Evolutionary conservation across 2,329 filamentous ascomycete genomes (phyloP), one percentile per base, ranked within the genome.

Genomic region (Colletotrichum sp.): DNA sequence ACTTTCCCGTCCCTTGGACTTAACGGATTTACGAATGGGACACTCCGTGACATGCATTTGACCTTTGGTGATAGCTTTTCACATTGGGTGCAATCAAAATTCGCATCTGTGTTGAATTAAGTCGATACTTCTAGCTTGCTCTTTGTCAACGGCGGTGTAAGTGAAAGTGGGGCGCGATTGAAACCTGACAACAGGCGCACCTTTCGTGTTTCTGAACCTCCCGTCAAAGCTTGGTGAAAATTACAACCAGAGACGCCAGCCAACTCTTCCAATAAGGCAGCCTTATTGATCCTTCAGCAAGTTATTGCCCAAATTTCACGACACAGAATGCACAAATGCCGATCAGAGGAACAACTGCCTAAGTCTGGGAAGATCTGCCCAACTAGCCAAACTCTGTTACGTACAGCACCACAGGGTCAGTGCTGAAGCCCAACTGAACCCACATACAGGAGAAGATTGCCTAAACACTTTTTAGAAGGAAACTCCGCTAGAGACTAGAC

Each of bases 181-280:
- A 1, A 48, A 22, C 0, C 44, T 52, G 44, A 52, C n/a, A 52
- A 52, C 11, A 25, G 44, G 11, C n/a, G 9, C 0, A 22, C 1
- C 0, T 3, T 8, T 13, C 44, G n/a, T 8, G n/a, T 0, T 22
- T 22, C n/a, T 52, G 0, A 0, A 22, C 44, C 2, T 52, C 39
- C 1, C 16, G 39, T 44, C n/a, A 0, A 0, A 25, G 44, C n/a
- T 12, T 22, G 44, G n/a, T 0, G 0, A 48, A 0, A 48, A 2
- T 22, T 5, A 8, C 44, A 22, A 0, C 0, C 2, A 52, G n/a
- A 22, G 0, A 52, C 19, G n/a, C 22, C 44, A 13, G 4, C 12
- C 11, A 52, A n/a, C 12, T 13, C n/a, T 12, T 52, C 12, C 11
- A 22, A 13, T 22, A 13, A 52, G n/a, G n/a, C 44, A 22, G n/a